Evolutionary conservation across 331 rosid species (phyloP), one percentile per base, ranked within the genome.

Genomic region (Quercus phellos): DNA sequence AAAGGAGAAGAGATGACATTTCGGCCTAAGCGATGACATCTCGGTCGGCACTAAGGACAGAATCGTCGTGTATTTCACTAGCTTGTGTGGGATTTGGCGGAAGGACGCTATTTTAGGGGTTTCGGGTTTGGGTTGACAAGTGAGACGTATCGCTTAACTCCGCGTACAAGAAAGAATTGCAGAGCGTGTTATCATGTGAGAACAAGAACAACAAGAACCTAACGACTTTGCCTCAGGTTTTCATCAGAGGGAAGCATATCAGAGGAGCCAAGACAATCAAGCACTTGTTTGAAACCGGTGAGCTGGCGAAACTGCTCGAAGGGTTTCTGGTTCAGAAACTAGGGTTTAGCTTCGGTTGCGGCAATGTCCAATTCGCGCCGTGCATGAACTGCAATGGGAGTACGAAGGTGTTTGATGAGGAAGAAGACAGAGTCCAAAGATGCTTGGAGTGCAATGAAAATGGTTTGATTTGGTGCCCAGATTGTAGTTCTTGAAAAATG

Each of bases 81-180:
- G 98, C 77, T 84, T 94, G 70, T 78, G 96, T 21, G 98, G 97
- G 6, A 73, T 94, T 73, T 85, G 98, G 13, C 77, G 97, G 74
- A 92, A 76, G 84, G 86, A 92, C 80, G 85, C 92, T 94, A 12
- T 87, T 94, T 58, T 76, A 84, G 68, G 97, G 99, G 51, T 94
- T 94, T 74, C 84, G 97, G 87, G 88, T 94, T 74, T 92, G 98
- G 98, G 89, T 94, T 18, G 99, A 94, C 6, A 97, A 92, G 76
- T 84, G 98, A 16, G 99, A 94, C 18, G 81, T 92, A 50, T 90
- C 96, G 2, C 92, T 94, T 93, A 93, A 94, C 70, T 73, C 83
- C 0, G 91, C 70, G 0, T 94, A 86, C 42, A 78, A 70, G 73
- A 90, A 80, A 51, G 99, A 94, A 87, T 75, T 94, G 84, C 90